Base-by-base conservation (phyloP, 1,284 basidiomycete species). In the Athelia sp. region DNA sequence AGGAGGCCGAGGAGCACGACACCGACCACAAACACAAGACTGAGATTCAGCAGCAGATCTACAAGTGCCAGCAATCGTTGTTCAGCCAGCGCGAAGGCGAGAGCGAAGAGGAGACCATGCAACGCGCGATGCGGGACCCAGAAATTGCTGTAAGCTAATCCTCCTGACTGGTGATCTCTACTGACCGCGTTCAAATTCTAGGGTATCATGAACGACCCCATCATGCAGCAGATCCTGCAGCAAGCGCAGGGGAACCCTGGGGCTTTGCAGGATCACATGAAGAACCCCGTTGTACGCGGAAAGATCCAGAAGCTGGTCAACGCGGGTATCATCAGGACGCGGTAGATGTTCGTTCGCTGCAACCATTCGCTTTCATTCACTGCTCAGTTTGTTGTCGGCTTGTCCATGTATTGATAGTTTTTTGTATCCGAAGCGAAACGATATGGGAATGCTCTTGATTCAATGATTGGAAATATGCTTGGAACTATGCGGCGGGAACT, bases 41-140 rank as follows among this genome's bases (percentile, higher is more conserved):
- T 43, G 95, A 98, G 73, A 91, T 97, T 54, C 75, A 82, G 55
- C 78, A 81, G 47, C 86, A 88, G 63, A 81, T 93, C 64, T 64
- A 78, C 53, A 96, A 95, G 73, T 78, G 84, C 58, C 86, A 94
- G 62, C 78, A 82, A 64, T 93, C 91, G 40, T 68, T 96, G 49
- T 90, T 85, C 65, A 74, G 75, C 43, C 84, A 98, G 66, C 82
- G 94, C n/a, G 78, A 84, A 18, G 82, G 76, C 45, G 97, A 99
- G 73, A 85, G 84, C 14, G 93, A 98, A 61, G 93, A 99, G 67
- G 81, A 99, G 75, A 93, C 94, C 17, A 75, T 98, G 53, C 80
- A 90, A 62, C 79, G 96, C 29, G 97, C 96, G 10, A 98, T 98
- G 95, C 79, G 93, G 49, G 96, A 99, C 73, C 97, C 97, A 8